Conservation (phyloP, 2,329 filamentous ascomycete genomes). For the Tolypocladium guangdongense region DNA sequence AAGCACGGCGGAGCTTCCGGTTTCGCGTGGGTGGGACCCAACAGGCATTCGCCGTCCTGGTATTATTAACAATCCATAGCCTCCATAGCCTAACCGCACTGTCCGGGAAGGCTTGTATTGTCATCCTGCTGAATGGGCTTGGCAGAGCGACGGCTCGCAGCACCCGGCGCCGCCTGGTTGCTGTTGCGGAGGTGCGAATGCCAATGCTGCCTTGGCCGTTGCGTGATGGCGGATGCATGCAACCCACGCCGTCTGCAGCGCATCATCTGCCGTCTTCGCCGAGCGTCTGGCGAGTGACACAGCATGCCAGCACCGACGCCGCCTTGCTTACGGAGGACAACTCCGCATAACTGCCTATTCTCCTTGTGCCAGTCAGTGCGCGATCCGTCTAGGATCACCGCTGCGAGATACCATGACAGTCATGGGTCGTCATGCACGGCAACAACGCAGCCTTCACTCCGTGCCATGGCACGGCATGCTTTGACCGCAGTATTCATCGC, state of each 20-base stretch:
- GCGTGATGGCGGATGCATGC: background rate
- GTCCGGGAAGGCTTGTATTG: too few species aligned
- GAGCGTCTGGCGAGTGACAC: too few species aligned
- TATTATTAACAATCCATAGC: too few species aligned
- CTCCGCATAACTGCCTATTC: background rate
- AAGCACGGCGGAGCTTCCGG: background rate
- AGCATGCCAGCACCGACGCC: too few species aligned
- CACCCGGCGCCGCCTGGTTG: background rate
- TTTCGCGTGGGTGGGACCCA: background rate
- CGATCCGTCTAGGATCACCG: background rate
- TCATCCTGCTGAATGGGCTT: too few species aligned
- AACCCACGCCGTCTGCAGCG: background rate
- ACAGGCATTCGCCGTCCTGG: background rate
- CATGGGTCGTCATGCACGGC: background rate
- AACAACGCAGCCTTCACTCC: background rate
- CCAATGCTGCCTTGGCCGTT: too few species aligned
- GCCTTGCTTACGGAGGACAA: background rate
- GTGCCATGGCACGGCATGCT: too few species aligned
- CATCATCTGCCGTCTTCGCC: too few species aligned
- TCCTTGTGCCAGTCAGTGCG: too few species aligned
- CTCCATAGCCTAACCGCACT: too few species aligned
- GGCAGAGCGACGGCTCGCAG: background rate
- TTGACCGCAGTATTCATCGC: background rate
- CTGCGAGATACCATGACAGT: background rate
- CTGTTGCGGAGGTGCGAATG: background rate